Conservation (phyloP, 345 rosid species). For the Lepidium africanum region DNA sequence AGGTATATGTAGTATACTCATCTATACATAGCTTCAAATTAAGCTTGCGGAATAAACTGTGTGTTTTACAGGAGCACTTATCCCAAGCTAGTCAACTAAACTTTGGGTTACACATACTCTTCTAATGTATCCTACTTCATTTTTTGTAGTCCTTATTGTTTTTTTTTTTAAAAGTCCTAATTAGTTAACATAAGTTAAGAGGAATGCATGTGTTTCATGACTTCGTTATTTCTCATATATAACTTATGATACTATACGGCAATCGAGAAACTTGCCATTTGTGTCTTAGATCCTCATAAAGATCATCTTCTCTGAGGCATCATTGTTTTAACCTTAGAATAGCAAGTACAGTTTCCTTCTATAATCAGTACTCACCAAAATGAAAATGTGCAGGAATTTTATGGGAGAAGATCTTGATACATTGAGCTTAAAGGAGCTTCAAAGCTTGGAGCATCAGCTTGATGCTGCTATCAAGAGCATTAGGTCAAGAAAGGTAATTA, state of each 20-base stretch:
- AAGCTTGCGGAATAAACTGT: neutral
- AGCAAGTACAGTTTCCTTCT: neutral
- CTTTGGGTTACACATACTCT: neutral
- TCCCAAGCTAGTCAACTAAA: neutral
- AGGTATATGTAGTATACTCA: slow-evolving; percentile 35
- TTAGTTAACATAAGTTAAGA: neutral
- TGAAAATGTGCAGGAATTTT: slow-evolving; percentile 47
- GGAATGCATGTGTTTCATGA: neutral
- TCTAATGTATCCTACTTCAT: neutral
- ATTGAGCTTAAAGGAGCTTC: slow-evolving; percentile 67
- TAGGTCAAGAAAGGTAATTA: slow-evolving; percentile 57
- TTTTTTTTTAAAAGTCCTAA: neutral
- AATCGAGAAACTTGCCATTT: neutral
- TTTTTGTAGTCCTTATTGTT: neutral
- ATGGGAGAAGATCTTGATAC: slow-evolving; percentile 83
- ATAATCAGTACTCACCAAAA: neutral
- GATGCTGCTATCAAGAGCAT: slow-evolving; percentile 66
- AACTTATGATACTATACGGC: neutral
- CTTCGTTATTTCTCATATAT: neutral
- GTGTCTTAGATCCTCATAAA: neutral
- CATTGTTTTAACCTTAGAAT: neutral
- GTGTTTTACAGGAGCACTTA: neutral
- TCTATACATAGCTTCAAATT: neutral
- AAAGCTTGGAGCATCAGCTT: slow-evolving; percentile 77
- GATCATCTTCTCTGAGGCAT: neutral